phyloP scores from a whole-genome alignment of 2,329 filamentous ascomycete genomes.

The Paramyrothecium sp. region DNA sequence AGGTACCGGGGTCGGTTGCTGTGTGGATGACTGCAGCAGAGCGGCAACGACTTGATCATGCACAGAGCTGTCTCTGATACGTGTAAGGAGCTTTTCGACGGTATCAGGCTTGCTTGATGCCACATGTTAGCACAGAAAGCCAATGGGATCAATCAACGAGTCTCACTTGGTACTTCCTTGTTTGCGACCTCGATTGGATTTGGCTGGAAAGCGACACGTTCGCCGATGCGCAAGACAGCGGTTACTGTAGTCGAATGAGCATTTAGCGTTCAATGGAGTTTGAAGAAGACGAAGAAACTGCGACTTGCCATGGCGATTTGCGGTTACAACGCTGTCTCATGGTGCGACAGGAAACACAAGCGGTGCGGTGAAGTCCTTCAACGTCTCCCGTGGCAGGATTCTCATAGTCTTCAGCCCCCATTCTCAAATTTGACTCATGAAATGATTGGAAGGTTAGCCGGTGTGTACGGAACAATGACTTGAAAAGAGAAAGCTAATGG shows the following conservation, averaged over 20 bases:
- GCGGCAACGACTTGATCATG: slow-evolving; percentile 12
- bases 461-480: too few species aligned
- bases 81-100: slow-evolving; percentile 22
- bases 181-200: slow-evolving; percentile 10
- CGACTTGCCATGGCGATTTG: not conserved
- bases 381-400: not conserved
- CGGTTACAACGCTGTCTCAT: not conserved
- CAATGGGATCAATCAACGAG: not conserved
- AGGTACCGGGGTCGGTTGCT: not conserved
- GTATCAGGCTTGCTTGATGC: slow-evolving; percentile 13
- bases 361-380: not conserved
- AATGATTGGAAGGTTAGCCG: too few species aligned
- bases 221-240: too few species aligned
- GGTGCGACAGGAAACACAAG: not conserved
- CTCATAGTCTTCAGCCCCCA: not conserved
- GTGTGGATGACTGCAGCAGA: not conserved
- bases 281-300: not conserved
- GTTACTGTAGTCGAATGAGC: not conserved
- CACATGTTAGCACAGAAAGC: not conserved
- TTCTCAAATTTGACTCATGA: too few species aligned
- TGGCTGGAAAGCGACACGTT: too few species aligned
- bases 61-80: slow-evolving; percentile 19
- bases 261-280: not conserved
- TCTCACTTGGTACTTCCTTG: slow-evolving; percentile 14
- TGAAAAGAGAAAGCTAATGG: too few species aligned